These are phyloP conservation scores for Phytophthora sp. DNA, from an alignment of 352 stramenopile species.

Conservation along the genomic window DNA sequence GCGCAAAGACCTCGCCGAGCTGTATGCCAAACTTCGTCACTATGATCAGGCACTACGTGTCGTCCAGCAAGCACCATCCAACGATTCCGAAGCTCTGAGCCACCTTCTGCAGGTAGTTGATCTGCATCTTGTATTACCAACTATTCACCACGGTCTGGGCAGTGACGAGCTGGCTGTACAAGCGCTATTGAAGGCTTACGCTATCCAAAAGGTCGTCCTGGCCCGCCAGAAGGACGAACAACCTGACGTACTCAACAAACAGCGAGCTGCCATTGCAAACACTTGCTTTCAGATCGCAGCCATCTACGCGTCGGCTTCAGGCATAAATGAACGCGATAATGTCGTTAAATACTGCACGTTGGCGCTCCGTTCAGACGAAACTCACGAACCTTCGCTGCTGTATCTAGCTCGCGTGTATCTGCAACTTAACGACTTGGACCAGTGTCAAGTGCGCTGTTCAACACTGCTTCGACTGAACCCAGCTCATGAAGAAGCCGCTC, in stretches of 20 bases:
- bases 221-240: constrained; percentile 82
- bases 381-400: constrained; percentile 87
- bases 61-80: constrained; percentile 71
- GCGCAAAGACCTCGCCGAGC: constrained; percentile 88
- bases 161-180: constrained; percentile 82
- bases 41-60: constrained; percentile 86
- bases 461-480: constrained; percentile 84
- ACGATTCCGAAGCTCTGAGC: constrained; percentile 71
- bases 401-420: constrained; percentile 79
- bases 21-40: constrained; percentile 90
- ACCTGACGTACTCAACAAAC: constrained; percentile 75
- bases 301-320: constrained; percentile 58
- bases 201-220: constrained; percentile 88
- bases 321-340: constrained; percentile 49
- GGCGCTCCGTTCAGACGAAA: constrained; percentile 77
- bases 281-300: constrained; percentile 87
- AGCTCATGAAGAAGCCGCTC: constrained; percentile 82
- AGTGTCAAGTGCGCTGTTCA: constrained; percentile 87
- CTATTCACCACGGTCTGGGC: constrained; percentile 76
- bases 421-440: constrained; percentile 76
- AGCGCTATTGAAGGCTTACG: constrained; percentile 78
- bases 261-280: constrained; percentile 77
- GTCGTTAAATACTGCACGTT: constrained; percentile 83
- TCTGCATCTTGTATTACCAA: constrained; percentile 79
- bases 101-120: constrained; percentile 74